Base-by-base conservation (phyloP, 352 stramenopile genomes). In the Pythium oligandrum region DNA sequence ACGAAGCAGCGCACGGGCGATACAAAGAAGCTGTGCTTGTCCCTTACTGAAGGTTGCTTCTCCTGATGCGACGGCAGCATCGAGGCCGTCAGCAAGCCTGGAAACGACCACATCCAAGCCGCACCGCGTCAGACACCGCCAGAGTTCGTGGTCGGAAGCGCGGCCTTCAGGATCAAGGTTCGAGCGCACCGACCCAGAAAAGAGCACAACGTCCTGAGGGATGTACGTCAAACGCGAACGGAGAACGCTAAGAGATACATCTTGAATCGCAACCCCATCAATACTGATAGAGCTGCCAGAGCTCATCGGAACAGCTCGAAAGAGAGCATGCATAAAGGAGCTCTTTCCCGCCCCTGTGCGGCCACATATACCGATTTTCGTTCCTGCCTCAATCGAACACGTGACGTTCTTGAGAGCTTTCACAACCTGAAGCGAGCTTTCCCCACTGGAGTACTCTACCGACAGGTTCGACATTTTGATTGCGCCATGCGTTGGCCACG, bases 291-390 rank as follows among this genome's bases (percentile, higher is more conserved):
- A 62, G 0, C 84, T 83, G 4, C 49, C 70, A 12, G 51, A 55
- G 2, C 73, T 63, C 75, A 73, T 90, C 8, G 59, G 45, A 1
- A 88, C 80, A 3, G 68, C 72, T 37, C 89, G 78, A 35, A 97
- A 91, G 4, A 98, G 55, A 10, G 77, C 73, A 34, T 87, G 78
- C 38, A 97, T 45, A 10, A 98, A 64, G 17, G 88, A 91, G 33
- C 76, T 91, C 59, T 98, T 98, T n/a, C 91, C 91, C 5, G 87
- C 85, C 35, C 91, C 91, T 1, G 90, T 97, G 30, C 88, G 85
- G 2, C 90, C 90, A 32, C 86, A 92, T 17, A 97, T 83, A 3
- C 88, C 88, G 17, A 93, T 48, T 48, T 86, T 89, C 43, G 89
- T 75, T 0, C 79, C 76, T 1, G 70, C 67, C 32, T 45, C 44